phyloP scores from a whole-genome alignment of 2,329 filamentous ascomycete genomes.

The Setomelanomma holmii region DNA sequence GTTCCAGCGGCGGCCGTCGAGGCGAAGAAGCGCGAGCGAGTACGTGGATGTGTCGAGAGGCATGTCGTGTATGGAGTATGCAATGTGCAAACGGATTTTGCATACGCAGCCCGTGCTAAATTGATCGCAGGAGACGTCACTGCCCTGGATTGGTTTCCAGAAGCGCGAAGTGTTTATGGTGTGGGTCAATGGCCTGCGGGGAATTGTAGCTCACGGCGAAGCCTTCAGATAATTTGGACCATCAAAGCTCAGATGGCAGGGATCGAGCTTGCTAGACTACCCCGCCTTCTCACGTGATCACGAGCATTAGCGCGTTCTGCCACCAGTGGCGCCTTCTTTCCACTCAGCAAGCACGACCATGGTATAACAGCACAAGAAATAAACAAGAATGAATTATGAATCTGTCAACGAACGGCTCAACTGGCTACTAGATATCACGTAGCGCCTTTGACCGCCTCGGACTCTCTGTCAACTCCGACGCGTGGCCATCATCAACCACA shows the following conservation, averaged over 20 bases:
- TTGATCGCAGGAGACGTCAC: too few species aligned
- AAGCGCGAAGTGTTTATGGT: not conserved
- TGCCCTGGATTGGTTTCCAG: not conserved
- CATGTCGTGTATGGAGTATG: conserved; percentile 66
- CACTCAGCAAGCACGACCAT: not conserved
- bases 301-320: conserved; percentile 30
- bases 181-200: not conserved
- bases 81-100: too few species aligned
- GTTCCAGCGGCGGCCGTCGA: conserved; percentile 89
- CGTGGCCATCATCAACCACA: not conserved
- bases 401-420: too few species aligned
- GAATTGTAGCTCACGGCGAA: not conserved
- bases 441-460: too few species aligned
- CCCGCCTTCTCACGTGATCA: conserved; percentile 36
- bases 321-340: not conserved
- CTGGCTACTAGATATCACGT: too few species aligned
- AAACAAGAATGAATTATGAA: too few species aligned
- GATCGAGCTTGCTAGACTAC: conserved; percentile 13
- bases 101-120: too few species aligned
- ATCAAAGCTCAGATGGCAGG: conserved; percentile 21
- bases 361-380: too few species aligned
- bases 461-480: not conserved
- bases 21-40: conserved; percentile 74
- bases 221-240: conserved; percentile 13
- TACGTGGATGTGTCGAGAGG: conserved; percentile 95